Conservation (phyloP, 1,284 basidiomycete genomes). For the Leucoagaricus sp. region DNA sequence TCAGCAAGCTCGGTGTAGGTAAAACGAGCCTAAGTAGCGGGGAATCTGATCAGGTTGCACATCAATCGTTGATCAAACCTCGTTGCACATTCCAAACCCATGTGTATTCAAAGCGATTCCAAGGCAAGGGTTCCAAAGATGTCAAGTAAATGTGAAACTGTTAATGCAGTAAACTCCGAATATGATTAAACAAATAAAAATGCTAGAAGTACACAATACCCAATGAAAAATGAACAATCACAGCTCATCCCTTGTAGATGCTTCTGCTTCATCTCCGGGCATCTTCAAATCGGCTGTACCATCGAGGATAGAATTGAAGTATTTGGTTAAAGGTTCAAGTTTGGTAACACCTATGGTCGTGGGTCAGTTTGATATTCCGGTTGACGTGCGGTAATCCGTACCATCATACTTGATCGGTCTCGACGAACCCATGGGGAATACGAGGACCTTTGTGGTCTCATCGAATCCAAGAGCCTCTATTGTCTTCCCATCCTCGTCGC, state of each 20-base stretch:
- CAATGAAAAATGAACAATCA: constrained; percentile 8
- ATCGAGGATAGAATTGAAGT: constrained; percentile 19
- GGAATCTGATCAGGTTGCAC: no score
- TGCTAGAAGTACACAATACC: constrained; percentile 7
- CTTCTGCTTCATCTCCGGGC: neutral
- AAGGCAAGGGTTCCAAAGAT: neutral
- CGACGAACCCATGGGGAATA: constrained; percentile 16
- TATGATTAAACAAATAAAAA: constrained; percentile 2
- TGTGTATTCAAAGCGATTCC: no score
- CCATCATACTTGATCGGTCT: constrained; percentile 18
- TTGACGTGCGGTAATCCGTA: no score
- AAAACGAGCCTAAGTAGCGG: no score
- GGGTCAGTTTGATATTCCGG: neutral
- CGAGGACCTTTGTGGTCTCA: constrained; percentile 16
- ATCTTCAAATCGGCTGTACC: constrained; percentile 14
- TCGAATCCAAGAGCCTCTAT: constrained; percentile 15
- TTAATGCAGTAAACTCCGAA: neutral
- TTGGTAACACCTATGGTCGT: constrained; percentile 16
- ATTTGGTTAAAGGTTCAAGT: constrained; percentile 16
- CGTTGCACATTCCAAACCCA: no score
- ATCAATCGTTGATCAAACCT: no score
- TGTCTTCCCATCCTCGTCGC: constrained; percentile 46
- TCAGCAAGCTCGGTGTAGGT: no score
- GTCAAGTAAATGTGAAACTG: neutral
- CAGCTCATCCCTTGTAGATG: constrained; percentile 7